Conservation (phyloP, 1,284 basidiomycete species). For the Abortiporus biennis region DNA sequence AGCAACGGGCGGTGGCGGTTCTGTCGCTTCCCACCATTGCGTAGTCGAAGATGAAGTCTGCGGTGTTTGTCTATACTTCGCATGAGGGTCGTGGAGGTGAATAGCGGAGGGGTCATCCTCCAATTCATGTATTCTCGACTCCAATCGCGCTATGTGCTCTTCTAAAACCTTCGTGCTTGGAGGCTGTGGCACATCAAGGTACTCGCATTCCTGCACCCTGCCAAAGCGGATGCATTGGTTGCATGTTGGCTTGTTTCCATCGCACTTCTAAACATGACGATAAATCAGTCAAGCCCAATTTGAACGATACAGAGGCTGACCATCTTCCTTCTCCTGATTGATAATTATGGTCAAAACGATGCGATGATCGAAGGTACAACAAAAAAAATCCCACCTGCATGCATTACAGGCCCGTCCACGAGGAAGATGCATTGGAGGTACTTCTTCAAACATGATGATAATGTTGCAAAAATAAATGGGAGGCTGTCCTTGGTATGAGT, state of each 20-base stretch:
- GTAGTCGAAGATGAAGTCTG: not conserved
- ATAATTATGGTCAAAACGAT: not conserved
- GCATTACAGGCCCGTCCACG: conserved; percentile 15
- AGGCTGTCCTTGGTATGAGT: not conserved
- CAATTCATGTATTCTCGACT: conserved; percentile 13
- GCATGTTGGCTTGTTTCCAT: conserved; percentile 14
- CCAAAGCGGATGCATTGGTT: conserved; percentile 17
- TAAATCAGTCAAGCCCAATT: not conserved
- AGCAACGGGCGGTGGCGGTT: conserved; percentile 12
- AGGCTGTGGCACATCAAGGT: conserved; percentile 10
- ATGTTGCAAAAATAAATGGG: not conserved
- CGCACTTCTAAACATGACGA: conserved; percentile 11
- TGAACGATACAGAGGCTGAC: conserved; percentile 2
- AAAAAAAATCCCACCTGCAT: conserved; percentile 11
- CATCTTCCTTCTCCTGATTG: conserved; percentile 14
- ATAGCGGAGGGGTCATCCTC: conserved; percentile 15
- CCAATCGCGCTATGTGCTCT: conserved; percentile 13
- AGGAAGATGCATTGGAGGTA: conserved; percentile 10
- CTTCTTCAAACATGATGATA: conserved; percentile 8
- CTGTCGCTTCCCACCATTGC: conserved; percentile 15
- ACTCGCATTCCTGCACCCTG: conserved; percentile 17
- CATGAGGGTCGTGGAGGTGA: conserved; percentile 14
- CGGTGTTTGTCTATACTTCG: not conserved
- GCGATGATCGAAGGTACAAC: not conserved
- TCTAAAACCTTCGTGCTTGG: conserved; percentile 13